These are phyloP conservation scores for Arthrobotrys megalospora DNA, from an alignment of 2,329 filamentous ascomycete genomes.

Conservation along the genomic window DNA sequence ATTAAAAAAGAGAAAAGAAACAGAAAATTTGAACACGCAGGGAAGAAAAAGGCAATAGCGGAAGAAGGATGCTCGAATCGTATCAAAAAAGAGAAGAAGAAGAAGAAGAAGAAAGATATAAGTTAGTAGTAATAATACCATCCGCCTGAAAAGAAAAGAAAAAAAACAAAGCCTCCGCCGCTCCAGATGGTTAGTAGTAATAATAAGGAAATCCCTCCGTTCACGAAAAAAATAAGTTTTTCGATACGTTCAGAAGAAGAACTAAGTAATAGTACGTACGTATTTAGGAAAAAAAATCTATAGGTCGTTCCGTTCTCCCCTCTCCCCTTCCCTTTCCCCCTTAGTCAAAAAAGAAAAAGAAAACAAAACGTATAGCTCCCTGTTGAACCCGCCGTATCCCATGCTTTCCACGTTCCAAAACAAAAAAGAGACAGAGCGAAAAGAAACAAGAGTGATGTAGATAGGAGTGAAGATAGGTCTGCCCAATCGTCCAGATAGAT, in stretches of 20 bases:
- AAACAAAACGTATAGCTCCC: slow-evolving; percentile 16
- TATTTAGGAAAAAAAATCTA: slow-evolving; percentile 29
- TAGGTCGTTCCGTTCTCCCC: slow-evolving; percentile 10
- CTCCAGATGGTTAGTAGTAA: not conserved
- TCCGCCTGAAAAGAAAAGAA: slow-evolving; percentile 20
- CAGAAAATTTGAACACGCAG: not conserved
- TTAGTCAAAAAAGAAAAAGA: slow-evolving; percentile 12
- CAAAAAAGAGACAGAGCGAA: slow-evolving; percentile 21
- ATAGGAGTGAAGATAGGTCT: slow-evolving; percentile 35
- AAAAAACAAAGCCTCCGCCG: slow-evolving; percentile 30
- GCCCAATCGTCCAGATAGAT: slow-evolving; percentile 5
- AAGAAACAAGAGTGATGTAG: slow-evolving; percentile 15
- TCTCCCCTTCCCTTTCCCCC: slow-evolving; percentile 14
- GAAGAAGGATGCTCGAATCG: not conserved
- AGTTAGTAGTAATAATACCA: slow-evolving; percentile 45
- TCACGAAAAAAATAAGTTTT: not conserved
- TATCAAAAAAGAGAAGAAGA: not conserved
- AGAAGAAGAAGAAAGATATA: slow-evolving; percentile 18
- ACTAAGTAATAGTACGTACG: slow-evolving; percentile 19
- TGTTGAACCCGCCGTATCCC: slow-evolving; percentile 26
- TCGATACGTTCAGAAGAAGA: slow-evolving; percentile 11
- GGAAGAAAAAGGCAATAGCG: slow-evolving; percentile 1
- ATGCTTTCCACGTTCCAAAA: slow-evolving; percentile 36
- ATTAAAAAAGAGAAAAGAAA: slow-evolving; percentile 14
- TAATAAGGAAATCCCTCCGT: slow-evolving; percentile 7